Conservation (phyloP, 768 basidiomycete species). For the Vararia minispora region DNA sequence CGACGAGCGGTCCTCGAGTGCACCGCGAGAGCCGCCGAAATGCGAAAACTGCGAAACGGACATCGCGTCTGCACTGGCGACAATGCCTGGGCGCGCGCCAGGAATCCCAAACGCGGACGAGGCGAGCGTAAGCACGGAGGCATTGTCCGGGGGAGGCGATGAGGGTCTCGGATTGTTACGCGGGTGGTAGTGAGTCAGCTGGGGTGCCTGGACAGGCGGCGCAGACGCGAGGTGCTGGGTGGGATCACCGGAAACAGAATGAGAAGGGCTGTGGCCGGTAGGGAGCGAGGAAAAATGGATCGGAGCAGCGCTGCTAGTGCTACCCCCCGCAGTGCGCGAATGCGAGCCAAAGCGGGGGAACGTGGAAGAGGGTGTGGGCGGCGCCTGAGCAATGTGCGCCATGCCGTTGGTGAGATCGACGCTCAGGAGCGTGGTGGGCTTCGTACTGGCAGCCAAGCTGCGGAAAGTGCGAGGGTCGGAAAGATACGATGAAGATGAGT, state of each 20-base stretch:
- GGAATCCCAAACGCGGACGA: slow-evolving; percentile 83
- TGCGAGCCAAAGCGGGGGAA: slow-evolving; percentile 46
- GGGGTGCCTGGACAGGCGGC: slow-evolving; percentile 65
- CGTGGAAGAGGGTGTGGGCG: slow-evolving; percentile 45
- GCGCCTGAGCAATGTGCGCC: slow-evolving; percentile 87
- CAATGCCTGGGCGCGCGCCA: slow-evolving; percentile 35
- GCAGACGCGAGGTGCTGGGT: slow-evolving; percentile 17
- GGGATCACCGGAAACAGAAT: slow-evolving; percentile 23
- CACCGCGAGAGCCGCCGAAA: slow-evolving; percentile 20
- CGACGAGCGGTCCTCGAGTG: slow-evolving; percentile 47
- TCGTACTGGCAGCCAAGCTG: slow-evolving; percentile 81
- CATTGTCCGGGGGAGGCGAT: slow-evolving; percentile 85
- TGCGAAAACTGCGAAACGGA: slow-evolving; percentile 63
- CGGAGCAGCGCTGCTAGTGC: slow-evolving; percentile 42
- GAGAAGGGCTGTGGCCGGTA: slow-evolving; percentile 34
- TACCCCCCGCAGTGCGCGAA: slow-evolving; percentile 48
- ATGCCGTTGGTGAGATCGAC: slow-evolving; percentile 77
- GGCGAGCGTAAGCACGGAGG: slow-evolving; percentile 85
- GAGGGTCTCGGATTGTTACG: slow-evolving; percentile 92
- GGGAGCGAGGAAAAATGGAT: slow-evolving; percentile 69
- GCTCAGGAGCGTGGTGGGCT: slow-evolving; percentile 90
- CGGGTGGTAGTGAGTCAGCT: slow-evolving; percentile 87
- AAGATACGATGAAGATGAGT: slow-evolving; percentile 74
- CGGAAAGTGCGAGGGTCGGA: slow-evolving; percentile 74
- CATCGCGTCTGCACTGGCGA: slow-evolving; percentile 26